Percentiles rank a stretch among this genome's conserved stretches.
phyloP scores from a whole-genome alignment of 2,329 filamentous ascomycete genomes.

The Fusarium zealandicum region DNA sequence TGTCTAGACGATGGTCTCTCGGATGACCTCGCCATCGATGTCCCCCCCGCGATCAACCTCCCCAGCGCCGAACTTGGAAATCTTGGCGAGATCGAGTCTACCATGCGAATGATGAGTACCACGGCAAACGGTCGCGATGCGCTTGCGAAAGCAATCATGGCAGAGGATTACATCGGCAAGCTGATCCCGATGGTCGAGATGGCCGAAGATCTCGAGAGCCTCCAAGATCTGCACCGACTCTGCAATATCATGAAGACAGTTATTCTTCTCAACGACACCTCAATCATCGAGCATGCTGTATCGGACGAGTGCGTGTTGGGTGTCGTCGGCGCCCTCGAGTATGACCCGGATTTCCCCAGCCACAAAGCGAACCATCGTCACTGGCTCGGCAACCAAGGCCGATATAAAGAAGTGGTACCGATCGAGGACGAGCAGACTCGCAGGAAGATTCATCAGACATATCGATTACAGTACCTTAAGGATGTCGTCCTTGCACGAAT shows the following conservation, averaged over 20 bases:
- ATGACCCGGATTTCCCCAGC: conserved; percentile 95
- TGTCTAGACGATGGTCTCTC: conserved; percentile 80
- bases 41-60: conserved; percentile 72
- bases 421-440: conserved; percentile 84
- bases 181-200: conserved; percentile 85
- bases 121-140: conserved; percentile 82
- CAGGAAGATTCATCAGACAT: conserved; percentile 94
- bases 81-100: conserved; percentile 82
- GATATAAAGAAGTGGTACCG: conserved; percentile 94
- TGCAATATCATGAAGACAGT: conserved; percentile 99
- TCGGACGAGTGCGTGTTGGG: conserved; percentile 88
- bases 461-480: conserved; percentile 94
- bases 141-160: conserved; percentile 84
- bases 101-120: conserved; percentile 79
- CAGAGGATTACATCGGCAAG: conserved; percentile 85
- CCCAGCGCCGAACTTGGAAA: conserved; percentile 83
- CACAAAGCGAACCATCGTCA: conserved; percentile 98
- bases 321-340: conserved; percentile 94
- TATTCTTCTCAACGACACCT: conserved; percentile 91
- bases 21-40: conserved; percentile 83
- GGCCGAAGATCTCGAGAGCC: conserved; percentile 90
- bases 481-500: conserved; percentile 98
- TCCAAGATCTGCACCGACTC: conserved; percentile 84
- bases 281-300: conserved; percentile 93
- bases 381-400: conserved; percentile 85